A percentile compares a stretch with the other conserved stretches of the same genome.
phyloP scores from a whole-genome alignment of 2,329 filamentous ascomycete species.

The Aureobasidium leucospermi region DNA sequence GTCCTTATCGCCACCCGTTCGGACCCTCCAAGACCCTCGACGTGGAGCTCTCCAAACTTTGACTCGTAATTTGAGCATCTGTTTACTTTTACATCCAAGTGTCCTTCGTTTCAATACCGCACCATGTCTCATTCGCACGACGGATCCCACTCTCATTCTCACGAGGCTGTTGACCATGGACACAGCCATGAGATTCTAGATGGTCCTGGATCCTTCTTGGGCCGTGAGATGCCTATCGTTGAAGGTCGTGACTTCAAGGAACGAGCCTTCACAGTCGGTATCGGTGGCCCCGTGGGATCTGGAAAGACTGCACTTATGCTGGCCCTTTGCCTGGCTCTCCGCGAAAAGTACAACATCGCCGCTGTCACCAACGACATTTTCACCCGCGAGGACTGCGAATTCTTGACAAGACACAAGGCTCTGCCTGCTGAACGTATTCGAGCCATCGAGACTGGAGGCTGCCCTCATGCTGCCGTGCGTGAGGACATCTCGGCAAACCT shows the following conservation, averaged over 20 bases:
- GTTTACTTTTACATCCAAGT: not conserved
- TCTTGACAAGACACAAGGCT: constrained; percentile 79
- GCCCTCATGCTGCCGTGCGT: constrained; percentile 91
- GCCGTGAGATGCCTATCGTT: constrained; percentile 87
- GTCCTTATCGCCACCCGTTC: not conserved
- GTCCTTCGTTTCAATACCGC: not conserved
- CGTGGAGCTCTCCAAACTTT: not conserved
- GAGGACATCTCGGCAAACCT: constrained; percentile 96
- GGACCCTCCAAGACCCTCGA: not conserved
- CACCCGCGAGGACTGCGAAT: constrained; percentile 94
- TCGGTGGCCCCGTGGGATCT: constrained; percentile 93
- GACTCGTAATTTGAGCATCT: not conserved
- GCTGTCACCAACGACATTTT: constrained; percentile 99
- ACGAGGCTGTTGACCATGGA: constrained; percentile 62
- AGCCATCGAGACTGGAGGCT: constrained; percentile 95
- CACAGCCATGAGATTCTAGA: constrained; percentile 94
- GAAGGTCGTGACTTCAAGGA: constrained; percentile 83
- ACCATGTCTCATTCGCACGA: constrained; percentile 35
- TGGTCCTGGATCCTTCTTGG: constrained; percentile 82
- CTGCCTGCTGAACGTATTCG: constrained; percentile 77
- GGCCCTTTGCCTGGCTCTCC: constrained; percentile 77
- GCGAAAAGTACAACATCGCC: constrained; percentile 75
- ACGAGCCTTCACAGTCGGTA: constrained; percentile 91
- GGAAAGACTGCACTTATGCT: constrained; percentile 98
- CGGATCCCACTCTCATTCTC: constrained; percentile 34